A percentile compares a stretch with the other conserved stretches of the same genome.
Evolutionary conservation across 2,329 filamentous ascomycete species (phyloP).

Genomic region (Arthrocladium fulminans): DNA sequence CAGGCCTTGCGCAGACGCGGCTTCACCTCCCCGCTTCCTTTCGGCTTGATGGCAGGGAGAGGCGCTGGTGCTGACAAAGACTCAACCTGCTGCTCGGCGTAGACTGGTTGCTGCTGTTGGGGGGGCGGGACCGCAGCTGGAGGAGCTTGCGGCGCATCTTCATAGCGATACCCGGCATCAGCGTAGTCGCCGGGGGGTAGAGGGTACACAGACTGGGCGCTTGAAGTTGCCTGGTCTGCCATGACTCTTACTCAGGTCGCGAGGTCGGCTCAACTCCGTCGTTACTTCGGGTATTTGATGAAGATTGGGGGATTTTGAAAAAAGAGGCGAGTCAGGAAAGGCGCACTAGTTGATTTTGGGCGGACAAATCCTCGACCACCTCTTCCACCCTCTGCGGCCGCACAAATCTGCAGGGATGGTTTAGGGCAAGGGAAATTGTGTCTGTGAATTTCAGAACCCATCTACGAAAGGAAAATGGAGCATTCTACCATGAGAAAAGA

Average conservation of each 20-base stretch:
- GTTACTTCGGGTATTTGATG: background rate
- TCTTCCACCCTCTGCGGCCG: too few species aligned
- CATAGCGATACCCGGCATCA: conserved; percentile 2
- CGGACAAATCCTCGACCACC: too few species aligned
- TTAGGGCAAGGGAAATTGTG: too few species aligned
- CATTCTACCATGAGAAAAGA: too few species aligned
- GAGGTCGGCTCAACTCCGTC: background rate
- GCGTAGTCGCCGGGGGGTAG: background rate
- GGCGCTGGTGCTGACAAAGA: conserved; percentile 9
- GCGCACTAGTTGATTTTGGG: too few species aligned
- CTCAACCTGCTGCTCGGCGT: conserved; percentile 3
- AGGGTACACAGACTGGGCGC: conserved; percentile 5
- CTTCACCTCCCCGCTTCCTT: conserved; percentile 23
- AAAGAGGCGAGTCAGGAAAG: too few species aligned
- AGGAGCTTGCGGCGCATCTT: conserved; percentile 5
- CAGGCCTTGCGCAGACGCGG: conserved; percentile 43
- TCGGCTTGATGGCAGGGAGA: conserved; percentile 8
- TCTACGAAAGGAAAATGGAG: too few species aligned
- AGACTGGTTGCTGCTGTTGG: background rate
- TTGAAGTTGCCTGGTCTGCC: background rate
- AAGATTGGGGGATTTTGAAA: background rate
- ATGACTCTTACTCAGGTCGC: background rate
- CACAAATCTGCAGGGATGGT: too few species aligned
- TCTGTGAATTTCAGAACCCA: too few species aligned
- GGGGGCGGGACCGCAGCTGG: background rate